Evolutionary conservation across 1,284 basidiomycete species (phyloP), one percentile per base, ranked within the genome.

Genomic region (Fomitopsis palustris): DNA sequence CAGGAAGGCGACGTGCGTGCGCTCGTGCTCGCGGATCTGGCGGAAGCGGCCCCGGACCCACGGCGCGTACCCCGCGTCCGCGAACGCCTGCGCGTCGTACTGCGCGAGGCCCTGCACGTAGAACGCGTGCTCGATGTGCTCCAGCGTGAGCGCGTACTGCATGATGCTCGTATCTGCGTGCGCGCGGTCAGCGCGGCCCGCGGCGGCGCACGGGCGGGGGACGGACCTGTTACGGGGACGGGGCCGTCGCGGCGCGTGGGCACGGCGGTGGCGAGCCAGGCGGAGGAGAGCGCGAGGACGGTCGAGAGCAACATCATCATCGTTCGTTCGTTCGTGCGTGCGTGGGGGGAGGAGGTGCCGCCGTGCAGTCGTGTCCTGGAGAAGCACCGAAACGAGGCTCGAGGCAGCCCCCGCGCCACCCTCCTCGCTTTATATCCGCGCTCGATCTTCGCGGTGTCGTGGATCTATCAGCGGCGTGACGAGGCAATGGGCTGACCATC

Each of bases 141-240:
- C 85, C 35, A 87, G 77, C 38, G 78, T 82, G 53, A 85, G 73
- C 12, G 83, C 83, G 53, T 79, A 83, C 67, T 82, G 78, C 59
- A 83, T 73, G 61, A 82, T 75, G 60, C 70, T 56, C 25, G 62
- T 64, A 56, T 75, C 75, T 76, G 51, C 9, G 14, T 3, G 21
- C n/a, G 55, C 16, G 55, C 6, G 21, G 42, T 51, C 14, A 56
- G 55, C 7, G 31, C 21, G 27, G 7, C 17, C 3, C 3, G 5
- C 3, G 23, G 25, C 14, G 1, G 10, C 16, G 23, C 7, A 19
- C n/a, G n/a, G 12, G 29, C 6, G 2, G n/a, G 10, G 31, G 33
- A 52, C 49, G 27, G 14, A 52, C 49, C 49, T 33, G 49, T 52
- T 27, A 52, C 49, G 19, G 49, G 29, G 33, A 19, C 49, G 31